Base-by-base conservation (phyloP, 441 rosid species). In the Populus hybrid region DNA sequence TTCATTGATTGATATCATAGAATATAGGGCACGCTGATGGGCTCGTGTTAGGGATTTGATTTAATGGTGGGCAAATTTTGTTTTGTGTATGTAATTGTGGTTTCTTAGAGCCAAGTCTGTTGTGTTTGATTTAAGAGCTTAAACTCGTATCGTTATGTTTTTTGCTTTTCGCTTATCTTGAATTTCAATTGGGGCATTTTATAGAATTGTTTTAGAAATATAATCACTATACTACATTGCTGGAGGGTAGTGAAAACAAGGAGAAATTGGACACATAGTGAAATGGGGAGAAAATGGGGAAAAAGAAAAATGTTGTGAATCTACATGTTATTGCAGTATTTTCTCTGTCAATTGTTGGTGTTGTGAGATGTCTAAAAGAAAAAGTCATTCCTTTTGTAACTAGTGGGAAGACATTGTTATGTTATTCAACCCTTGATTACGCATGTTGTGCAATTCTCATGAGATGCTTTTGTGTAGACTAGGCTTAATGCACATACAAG, bases 241-340 rank as follows among this genome's bases (percentile, higher is more conserved):
- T 20, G 59, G 21, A 23, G 40, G 20, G 42, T 50, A 14, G 23
- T 23, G 35, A 24, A 6, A 71, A 71, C 63, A 46, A 46, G 42
- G 16, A 66, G 16, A 4, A 14, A 67, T 30, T 67, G 72, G 34
- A 67, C 42, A 3, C n/a, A 24, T 30, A 30, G 67, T n/a, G 46
- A 75, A 75, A 26, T 68, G 72, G 26, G 40, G 66, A 16, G 42
- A 65, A 40, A n/a, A 24, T 6, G 57, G 63, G 77, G 42, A 32
- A 30, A 46, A 28, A 53, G 0, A 59, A 32, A 67, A 67, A 32
- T 74, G 36, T 28, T 38, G 30, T 20, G 26, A 35, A 42, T 18
- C 34, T 38, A 10, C 34, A 26, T 28, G 42, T 64, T 77, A 42
- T 32, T 40, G 16, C 32, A 32, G 2, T 38, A 32, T 23, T 42